Evolutionary conservation across 2,329 filamentous ascomycete species (phyloP).

Genomic region (Aspergillus awamori): DNA sequence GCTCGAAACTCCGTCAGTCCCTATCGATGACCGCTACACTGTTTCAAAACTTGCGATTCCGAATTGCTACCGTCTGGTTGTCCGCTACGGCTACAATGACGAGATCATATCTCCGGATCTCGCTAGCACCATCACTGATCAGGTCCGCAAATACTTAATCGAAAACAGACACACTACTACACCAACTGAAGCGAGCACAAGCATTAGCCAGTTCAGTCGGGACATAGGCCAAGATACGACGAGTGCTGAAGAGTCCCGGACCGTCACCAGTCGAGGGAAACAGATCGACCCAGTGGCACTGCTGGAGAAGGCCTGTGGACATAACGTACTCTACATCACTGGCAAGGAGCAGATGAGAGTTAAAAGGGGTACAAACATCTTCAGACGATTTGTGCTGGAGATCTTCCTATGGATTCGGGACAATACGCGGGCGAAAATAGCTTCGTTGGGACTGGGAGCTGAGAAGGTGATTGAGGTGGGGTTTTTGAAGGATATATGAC

Average conservation of each 20-base stretch:
- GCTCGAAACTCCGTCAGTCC: slow-evolving; percentile 60
- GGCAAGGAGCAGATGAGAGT: slow-evolving; percentile 46
- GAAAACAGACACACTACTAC: slow-evolving; percentile 16
- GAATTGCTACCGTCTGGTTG: slow-evolving; percentile 68
- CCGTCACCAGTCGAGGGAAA: neutral
- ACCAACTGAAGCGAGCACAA: neutral
- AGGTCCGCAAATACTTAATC: slow-evolving; percentile 57
- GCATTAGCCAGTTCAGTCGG: slow-evolving; percentile 6
- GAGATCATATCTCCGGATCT: slow-evolving; percentile 68
- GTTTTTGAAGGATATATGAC: slow-evolving; percentile 40
- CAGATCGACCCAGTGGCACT: slow-evolving; percentile 1
- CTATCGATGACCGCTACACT: slow-evolving; percentile 53
- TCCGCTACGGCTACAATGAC: slow-evolving; percentile 74
- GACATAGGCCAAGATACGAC: neutral
- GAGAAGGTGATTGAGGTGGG: slow-evolving; percentile 47
- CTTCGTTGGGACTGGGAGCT: slow-evolving; percentile 39
- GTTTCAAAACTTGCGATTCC: slow-evolving; percentile 50
- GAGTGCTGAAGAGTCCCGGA: neutral
- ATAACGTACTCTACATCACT: slow-evolving; percentile 52
- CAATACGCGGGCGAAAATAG: slow-evolving; percentile 43
- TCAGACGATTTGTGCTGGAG: slow-evolving; percentile 32
- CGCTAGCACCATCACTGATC: slow-evolving; percentile 61
- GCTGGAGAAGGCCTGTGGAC: slow-evolving; percentile 14
- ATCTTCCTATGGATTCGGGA: slow-evolving; percentile 44
- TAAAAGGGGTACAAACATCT: slow-evolving; percentile 29